Conservation (phyloP, 2,329 filamentous ascomycete species). For the Sclerotinia trifoliorum region DNA sequence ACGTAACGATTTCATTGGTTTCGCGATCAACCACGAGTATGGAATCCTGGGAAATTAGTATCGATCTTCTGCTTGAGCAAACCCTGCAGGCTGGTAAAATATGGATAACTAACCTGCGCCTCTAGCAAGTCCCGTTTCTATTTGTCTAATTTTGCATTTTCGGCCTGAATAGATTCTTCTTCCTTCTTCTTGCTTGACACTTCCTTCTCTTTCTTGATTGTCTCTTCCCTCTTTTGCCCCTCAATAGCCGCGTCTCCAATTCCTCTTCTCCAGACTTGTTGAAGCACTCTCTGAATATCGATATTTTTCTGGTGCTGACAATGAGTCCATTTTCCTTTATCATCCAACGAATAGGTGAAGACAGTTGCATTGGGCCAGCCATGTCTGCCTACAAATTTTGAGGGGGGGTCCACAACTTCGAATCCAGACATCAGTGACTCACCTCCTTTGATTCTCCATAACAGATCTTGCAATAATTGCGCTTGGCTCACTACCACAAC, state of each 20-base stretch:
- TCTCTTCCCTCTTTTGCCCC: background rate
- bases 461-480: background rate
- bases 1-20: background rate
- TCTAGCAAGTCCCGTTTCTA: background rate
- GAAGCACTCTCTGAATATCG: background rate
- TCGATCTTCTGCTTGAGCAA: too few relatives aligned
- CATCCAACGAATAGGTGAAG: background rate
- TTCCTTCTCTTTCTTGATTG: background rate
- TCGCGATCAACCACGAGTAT: slow-evolving; percentile 9
- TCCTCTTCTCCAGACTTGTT: background rate
- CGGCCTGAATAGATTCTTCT: background rate
- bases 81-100: too few relatives aligned
- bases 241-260: background rate
- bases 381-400: background rate
- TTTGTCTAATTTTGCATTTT: background rate
- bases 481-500: slow-evolving; percentile 2
- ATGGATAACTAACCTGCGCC: background rate
- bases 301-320: background rate
- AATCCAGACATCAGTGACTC: background rate
- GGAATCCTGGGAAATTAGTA: background rate
- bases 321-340: background rate
- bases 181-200: too few relatives aligned
- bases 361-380: background rate
- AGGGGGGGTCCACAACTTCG: background rate
- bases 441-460: background rate